These are phyloP conservation scores for Sugiyamaella boreocaroliniensis DNA, from an alignment of 805 yeast genomes.

Conservation along the genomic window DNA sequence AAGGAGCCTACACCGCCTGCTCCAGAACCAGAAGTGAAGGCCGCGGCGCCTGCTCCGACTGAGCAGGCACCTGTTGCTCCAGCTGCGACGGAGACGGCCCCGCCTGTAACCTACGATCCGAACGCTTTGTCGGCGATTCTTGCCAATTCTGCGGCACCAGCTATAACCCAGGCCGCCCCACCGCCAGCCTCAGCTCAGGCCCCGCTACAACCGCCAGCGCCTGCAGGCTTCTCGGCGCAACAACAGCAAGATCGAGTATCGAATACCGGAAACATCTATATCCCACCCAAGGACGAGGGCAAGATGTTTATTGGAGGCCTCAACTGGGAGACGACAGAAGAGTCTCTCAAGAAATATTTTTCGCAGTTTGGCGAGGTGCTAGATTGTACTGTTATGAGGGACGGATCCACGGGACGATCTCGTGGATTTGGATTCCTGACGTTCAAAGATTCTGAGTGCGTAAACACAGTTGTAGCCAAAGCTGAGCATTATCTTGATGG, in stretches of 20 bases:
- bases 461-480: constrained; percentile 75
- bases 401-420: constrained; percentile 75
- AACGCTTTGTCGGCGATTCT: constrained; percentile 11
- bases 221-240: not conserved
- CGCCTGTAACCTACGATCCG: constrained; percentile 27
- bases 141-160: constrained; percentile 13
- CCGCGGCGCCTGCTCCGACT: constrained; percentile 3
- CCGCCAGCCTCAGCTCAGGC: not conserved
- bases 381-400: constrained; percentile 91
- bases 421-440: constrained; percentile 94
- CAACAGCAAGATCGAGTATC: constrained; percentile 16
- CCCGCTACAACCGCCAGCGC: not conserved
- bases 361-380: constrained; percentile 80
- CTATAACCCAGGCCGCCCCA: not conserved
- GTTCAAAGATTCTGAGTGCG: constrained; percentile 72
- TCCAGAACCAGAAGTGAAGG: constrained; percentile 6
- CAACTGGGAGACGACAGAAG: constrained; percentile 97
- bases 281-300: constrained; percentile 60
- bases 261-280: constrained; percentile 41
- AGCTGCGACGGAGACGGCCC: constrained; percentile 16
- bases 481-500: constrained; percentile 84
- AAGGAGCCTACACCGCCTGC: constrained; percentile 25
- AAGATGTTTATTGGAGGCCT: constrained; percentile 95
- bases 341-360: constrained; percentile 73
- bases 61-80: constrained; percentile 8